These are phyloP conservation scores for Claviceps fusiformis DNA, from an alignment of 2,329 filamentous ascomycete species.

Conservation along the genomic window DNA sequence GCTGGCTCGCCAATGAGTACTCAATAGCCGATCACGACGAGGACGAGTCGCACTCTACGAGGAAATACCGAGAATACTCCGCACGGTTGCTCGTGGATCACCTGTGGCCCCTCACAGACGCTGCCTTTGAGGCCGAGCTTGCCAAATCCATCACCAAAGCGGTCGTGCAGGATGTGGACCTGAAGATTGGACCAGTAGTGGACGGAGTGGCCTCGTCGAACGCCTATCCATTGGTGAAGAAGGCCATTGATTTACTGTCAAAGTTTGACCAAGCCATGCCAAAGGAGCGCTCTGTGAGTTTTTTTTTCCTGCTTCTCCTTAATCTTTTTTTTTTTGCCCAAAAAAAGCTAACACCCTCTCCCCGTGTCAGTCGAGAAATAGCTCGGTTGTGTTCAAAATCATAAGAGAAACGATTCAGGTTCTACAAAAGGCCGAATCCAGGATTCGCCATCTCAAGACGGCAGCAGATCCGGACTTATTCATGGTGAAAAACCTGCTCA, in stretches of 20 bases:
- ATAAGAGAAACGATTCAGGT: constrained; percentile 82
- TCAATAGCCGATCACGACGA: constrained; percentile 43
- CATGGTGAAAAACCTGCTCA: constrained; percentile 84
- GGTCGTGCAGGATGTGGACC: constrained; percentile 29
- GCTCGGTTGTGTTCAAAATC: constrained; percentile 50
- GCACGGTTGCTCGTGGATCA: constrained; percentile 42
- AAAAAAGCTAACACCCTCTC: background rate
- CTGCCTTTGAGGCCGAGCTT: constrained; percentile 40
- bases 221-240: constrained; percentile 43
- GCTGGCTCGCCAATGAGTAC: constrained; percentile 46
- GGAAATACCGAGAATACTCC: constrained; percentile 42
- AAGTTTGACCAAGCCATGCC: constrained; percentile 54
- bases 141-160: constrained; percentile 39
- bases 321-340: background rate
- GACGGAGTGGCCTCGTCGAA: constrained; percentile 40
- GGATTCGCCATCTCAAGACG: constrained; percentile 48
- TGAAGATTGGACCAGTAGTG: constrained; percentile 36
- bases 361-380: constrained; percentile 26
- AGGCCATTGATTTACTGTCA: constrained; percentile 42
- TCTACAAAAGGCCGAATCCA: constrained; percentile 60
- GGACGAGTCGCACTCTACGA: constrained; percentile 38
- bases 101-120: constrained; percentile 43
- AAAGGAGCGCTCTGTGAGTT: constrained; percentile 46
- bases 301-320: background rate
- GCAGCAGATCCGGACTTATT: constrained; percentile 73